Evolutionary conservation across 2,329 filamentous ascomycete genomes (phyloP), one percentile per base, ranked within the genome.

Genomic region (Emmonsiellopsis sp.): DNA sequence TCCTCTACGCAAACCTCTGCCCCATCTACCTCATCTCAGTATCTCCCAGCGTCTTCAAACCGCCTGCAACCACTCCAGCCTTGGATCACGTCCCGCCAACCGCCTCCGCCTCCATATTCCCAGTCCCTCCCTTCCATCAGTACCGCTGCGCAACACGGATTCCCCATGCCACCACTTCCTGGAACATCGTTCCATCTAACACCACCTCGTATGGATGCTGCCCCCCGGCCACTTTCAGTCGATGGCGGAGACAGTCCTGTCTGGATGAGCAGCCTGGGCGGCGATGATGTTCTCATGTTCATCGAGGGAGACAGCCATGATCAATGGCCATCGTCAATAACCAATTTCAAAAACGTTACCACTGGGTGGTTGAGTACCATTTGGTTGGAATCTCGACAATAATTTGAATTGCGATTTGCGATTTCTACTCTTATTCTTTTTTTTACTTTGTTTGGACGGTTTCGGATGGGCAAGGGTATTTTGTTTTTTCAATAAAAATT

Each of bases 21-120:
- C 64, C 62, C 66, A 5, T 62, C 65, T 13, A 26, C 43, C 41
- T 34, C 20, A 30, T 3, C 40, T 11, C 47, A 34, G n/a, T 37
- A 40, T 1, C 63, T 64, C 37, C 65, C 66, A 46, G 54, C 62
- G 20, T 58, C 66, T 20, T 58, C 60, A 20, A 67, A 69, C 51
- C 68, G 69, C 6, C 59, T 72, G 30, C 70, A 73, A 45, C 68
- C 70, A 3, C 62, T 72, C 54, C 71, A 70, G 50, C 65, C 70
- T 11, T 72, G 69, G 70, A 58, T 67, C 34, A 62, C 65, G 8
- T 57, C 61, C 3, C 67, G 65, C 30, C 62, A 62, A 15, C 66
- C 66, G 26, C 61, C 61, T 7, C 35, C 49, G 6, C n/a, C 49
- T 8, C 49, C 38, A n/a, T 38, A 50, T 41, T 41, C 37, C 5